Conservation (phyloP, 495 filamentous ascomycete genomes). For the Podospora tetraspora region DNA sequence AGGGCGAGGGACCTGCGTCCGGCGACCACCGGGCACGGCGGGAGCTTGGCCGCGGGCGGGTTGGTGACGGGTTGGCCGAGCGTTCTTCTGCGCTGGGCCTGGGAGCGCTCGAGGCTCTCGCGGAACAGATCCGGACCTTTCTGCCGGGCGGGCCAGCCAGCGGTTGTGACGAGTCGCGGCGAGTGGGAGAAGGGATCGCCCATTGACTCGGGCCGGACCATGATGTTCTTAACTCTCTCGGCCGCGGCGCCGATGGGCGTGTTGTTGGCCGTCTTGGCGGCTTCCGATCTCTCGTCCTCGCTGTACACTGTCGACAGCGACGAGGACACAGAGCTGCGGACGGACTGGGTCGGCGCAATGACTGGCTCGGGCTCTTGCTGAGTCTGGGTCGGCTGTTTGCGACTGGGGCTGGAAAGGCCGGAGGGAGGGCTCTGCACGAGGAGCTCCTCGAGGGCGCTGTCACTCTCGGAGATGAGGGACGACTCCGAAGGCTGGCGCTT, state of each 20-base stretch:
- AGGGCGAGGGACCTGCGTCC: conserved; percentile 3
- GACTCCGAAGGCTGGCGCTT: conserved; percentile 29
- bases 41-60: conserved; percentile 9
- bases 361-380: conserved; percentile 12
- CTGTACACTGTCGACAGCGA: conserved; percentile 42
- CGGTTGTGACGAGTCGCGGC: conserved; percentile 1
- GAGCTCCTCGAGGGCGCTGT: conserved; percentile 26
- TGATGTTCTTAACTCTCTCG: conserved; percentile 10
- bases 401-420: conserved; percentile 24
- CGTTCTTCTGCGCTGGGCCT: conserved; percentile 10
- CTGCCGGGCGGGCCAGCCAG: conserved; percentile 7
- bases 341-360: conserved; percentile 20
- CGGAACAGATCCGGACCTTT: conserved; percentile 14
- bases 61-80: conserved; percentile 5
- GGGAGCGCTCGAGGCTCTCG: conserved; percentile 15
- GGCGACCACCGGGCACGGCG: conserved; percentile 9
- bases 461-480: conserved; percentile 33
- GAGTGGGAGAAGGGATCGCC: conserved; percentile 10
- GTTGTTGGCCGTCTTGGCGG: conserved; percentile 14
- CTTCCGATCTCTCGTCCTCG: conserved; percentile 36
- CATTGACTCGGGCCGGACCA: conserved; percentile 7
- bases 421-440: conserved; percentile 11
- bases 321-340: conserved; percentile 34
- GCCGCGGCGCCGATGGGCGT: conserved; percentile 13
- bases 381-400: conserved; percentile 12